Evolutionary conservation across 805 yeast genomes (phyloP), one percentile per base, ranked within the genome.

Genomic region (Starmerella asiatica): DNA sequence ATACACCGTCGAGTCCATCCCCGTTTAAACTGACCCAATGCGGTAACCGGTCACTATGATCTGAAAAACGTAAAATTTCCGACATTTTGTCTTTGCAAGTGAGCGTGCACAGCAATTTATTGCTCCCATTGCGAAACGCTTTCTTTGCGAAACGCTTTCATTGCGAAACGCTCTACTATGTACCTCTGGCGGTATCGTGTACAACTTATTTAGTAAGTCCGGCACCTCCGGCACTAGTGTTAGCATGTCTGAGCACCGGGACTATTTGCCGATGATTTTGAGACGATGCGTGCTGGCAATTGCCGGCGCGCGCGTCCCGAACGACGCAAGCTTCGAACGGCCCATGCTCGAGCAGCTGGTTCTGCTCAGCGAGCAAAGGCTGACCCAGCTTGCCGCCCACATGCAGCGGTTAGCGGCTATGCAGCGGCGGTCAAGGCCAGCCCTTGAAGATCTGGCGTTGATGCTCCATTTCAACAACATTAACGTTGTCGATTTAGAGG

Each of bases 361-460:
- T 2, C 26, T 45, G 19, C 52, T 57, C n/a, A 61, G 62, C n/a
- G 63, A 60, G 46, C 37, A 40, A 35, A 48, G 53, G 24, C 43
- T 60, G 50, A 38, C 44, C 21, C 49, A 48, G 40, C 43, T 59
- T 15, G 46, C 46, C 31, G 26, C 50, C 6, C 47, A 49, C 24
- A 43, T 62, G 28, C 55, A 50, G 36, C 44, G 51, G 21, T 19
- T 55, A 9, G 39, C 59, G 7, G 46, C 39, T 31, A 44, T 57
- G 35, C 67, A 62, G 47, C 51, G 67, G 29, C 54, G 66, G 17
- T 18, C 37, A 6, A 45, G 36, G 33, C 65, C 67, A 5, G 39
- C 56, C 4, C 42, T 58, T 7, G 54, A 49, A 9, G 67, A 62
- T 42, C 21, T 61, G 4, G 56, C 56, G 19, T 45, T 55, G 32